Conservation (phyloP, 257 asterid species). For the Eustoma russellianum region DNA sequence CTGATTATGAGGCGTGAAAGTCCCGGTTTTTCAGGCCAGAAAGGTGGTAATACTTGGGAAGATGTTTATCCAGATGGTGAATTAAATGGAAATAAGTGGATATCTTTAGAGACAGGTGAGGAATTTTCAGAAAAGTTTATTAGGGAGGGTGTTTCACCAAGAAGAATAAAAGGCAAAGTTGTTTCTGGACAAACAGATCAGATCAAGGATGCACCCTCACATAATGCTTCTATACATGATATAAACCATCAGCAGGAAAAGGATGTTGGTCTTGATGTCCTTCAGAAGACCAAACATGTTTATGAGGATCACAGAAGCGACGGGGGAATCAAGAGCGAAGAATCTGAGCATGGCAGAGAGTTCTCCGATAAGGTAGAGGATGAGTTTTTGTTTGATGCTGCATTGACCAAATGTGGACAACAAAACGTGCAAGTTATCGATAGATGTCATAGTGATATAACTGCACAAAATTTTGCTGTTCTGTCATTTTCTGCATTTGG, state of each 20-base stretch:
- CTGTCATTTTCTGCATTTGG: constrained; percentile 22
- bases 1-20: constrained; percentile 42
- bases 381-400: constrained; percentile 12
- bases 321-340: constrained; percentile 15
- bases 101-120: constrained; percentile 76
- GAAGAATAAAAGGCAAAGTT: constrained; percentile 12
- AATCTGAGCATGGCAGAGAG: constrained; percentile 24
- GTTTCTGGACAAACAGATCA: too few species aligned
- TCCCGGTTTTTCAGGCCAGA: constrained; percentile 25
- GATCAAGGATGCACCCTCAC: too few species aligned
- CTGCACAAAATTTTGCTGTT: constrained; percentile 15
- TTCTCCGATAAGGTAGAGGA: constrained; percentile 20
- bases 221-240: constrained; percentile 13
- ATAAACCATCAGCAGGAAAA: constrained; percentile 14
- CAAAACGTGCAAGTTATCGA: constrained; percentile 23
- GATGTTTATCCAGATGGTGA: constrained; percentile 22
- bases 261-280: constrained; percentile 14
- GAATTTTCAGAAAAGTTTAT: constrained; percentile 71
- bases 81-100: constrained; percentile 14
- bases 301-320: constrained; percentile 26
- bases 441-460: constrained; percentile 25
- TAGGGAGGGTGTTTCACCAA: constrained; percentile 40
- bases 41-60: constrained; percentile 12
- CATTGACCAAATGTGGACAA: constrained; percentile 16
- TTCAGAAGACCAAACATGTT: constrained; percentile 23